A percentile compares a stretch with the other conserved stretches of the same genome.
Evolutionary conservation across 1,284 basidiomycete species (phyloP).

Genomic region (Bjerkandera adusta): DNA sequence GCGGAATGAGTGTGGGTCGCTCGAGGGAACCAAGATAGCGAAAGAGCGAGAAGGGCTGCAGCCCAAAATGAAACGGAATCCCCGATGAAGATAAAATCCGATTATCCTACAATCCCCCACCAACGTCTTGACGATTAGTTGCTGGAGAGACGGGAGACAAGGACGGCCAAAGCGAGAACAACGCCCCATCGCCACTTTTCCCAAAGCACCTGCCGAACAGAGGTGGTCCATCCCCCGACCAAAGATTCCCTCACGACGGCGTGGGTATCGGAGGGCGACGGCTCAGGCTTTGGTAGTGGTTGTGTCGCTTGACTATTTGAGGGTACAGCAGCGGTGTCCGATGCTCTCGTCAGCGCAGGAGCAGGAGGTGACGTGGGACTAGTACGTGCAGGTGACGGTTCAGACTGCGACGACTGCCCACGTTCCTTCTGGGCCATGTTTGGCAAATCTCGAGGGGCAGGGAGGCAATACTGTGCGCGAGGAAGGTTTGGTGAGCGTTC

Average conservation of each 20-base stretch:
- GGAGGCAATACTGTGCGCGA: slow-evolving; percentile 76
- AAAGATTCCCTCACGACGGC: slow-evolving; percentile 19
- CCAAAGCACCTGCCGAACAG: slow-evolving; percentile 68
- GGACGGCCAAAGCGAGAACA: slow-evolving; percentile 68
- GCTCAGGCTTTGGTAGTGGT: background rate
- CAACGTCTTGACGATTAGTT: slow-evolving; percentile 7
- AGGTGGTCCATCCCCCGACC: slow-evolving; percentile 42
- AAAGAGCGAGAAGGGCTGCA: background rate
- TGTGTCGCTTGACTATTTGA: background rate
- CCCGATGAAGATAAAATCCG: background rate
- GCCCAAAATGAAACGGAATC: background rate
- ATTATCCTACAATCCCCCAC: background rate
- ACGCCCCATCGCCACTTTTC: slow-evolving; percentile 84
- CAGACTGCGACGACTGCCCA: slow-evolving; percentile 42
- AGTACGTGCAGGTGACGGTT: slow-evolving; percentile 15
- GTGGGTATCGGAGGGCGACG: background rate
- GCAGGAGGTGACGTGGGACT: slow-evolving; percentile 9
- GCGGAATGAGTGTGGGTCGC: slow-evolving; percentile 3
- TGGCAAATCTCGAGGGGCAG: slow-evolving; percentile 68
- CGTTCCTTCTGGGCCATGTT: slow-evolving; percentile 85
- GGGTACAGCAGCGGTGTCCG: background rate
- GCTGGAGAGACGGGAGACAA: slow-evolving; percentile 63
- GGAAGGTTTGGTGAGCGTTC: slow-evolving; percentile 12
- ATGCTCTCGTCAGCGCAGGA: slow-evolving; percentile 5
- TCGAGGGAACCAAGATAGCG: too few species aligned